A percentile compares a stretch with the other conserved stretches of the same genome.
These are phyloP conservation scores for Hypoxylon fuscum DNA, from an alignment of 495 filamentous ascomycete genomes.

Conservation along the genomic window DNA sequence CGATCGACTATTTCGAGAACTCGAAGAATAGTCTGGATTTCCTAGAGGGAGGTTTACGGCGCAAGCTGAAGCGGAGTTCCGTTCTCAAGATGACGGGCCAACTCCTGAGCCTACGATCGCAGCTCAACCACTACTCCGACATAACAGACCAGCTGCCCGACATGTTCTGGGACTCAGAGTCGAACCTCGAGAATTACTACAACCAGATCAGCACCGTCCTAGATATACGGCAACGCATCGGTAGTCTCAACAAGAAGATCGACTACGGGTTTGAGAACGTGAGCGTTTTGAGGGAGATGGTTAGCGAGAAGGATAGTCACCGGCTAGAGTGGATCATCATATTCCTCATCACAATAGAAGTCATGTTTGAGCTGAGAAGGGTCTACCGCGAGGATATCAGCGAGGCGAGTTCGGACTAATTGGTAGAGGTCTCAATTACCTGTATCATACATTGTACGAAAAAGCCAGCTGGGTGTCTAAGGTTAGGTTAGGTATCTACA, in stretches of 20 bases:
- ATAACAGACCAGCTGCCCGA: conserved; percentile 95
- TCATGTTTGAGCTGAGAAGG: conserved; percentile 67
- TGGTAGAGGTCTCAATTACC: not conserved
- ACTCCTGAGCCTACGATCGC: conserved; percentile 87
- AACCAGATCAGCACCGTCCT: conserved; percentile 89
- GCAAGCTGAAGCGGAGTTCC: conserved; percentile 74
- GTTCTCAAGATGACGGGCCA: conserved; percentile 94
- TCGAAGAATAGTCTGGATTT: conserved; percentile 75
- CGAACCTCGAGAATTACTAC: conserved; percentile 91
- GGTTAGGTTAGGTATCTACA: not conserved
- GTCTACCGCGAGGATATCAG: conserved; percentile 54
- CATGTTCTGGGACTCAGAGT: conserved; percentile 93
- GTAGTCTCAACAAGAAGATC: conserved; percentile 93
- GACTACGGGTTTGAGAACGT: conserved; percentile 98
- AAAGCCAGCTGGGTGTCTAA: too few relatives aligned
- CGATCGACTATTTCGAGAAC: conserved; percentile 79
- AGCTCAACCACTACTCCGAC: conserved; percentile 96
- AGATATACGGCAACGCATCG: conserved; percentile 93
- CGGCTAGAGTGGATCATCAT: conserved; percentile 98
- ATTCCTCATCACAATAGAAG: conserved; percentile 89
- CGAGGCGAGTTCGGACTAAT: conserved; percentile 2
- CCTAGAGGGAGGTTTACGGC: conserved; percentile 74
- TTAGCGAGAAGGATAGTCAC: conserved; percentile 89
- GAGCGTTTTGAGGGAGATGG: conserved; percentile 81
- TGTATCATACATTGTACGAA: too few relatives aligned